Conservation (phyloP, 805 yeast species). For the Zygosaccharomyces bisporus region DNA sequence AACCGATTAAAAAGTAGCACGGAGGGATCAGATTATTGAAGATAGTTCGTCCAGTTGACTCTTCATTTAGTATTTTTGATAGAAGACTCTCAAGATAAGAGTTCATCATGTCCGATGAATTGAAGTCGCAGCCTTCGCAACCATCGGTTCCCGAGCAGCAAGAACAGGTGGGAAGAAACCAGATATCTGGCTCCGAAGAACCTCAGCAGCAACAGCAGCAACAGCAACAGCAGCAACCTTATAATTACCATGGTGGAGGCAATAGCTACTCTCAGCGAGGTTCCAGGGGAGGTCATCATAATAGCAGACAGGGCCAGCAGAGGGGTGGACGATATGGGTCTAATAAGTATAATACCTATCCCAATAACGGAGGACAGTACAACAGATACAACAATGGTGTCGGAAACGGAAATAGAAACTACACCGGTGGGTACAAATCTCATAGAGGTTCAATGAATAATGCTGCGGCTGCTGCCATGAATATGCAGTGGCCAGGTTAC, state of each 20-base stretch:
- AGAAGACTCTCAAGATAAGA: slow-evolving; percentile 5
- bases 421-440: slow-evolving; percentile 15
- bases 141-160: slow-evolving; percentile 10
- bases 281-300: slow-evolving; percentile 10
- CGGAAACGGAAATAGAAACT: slow-evolving; percentile 11
- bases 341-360: slow-evolving; percentile 14
- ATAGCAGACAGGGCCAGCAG: slow-evolving; percentile 13
- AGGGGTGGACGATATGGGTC: slow-evolving; percentile 16
- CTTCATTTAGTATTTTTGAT: slow-evolving; percentile 2
- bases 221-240: slow-evolving; percentile 11
- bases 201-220: slow-evolving; percentile 9
- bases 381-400: slow-evolving; percentile 16
- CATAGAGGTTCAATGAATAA: slow-evolving; percentile 15
- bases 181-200: slow-evolving; percentile 4
- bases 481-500: slow-evolving; percentile 29
- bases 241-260: slow-evolving; percentile 7
- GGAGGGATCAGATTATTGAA: neutral
- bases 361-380: slow-evolving; percentile 11
- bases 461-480: slow-evolving; percentile 16
- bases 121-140: slow-evolving; percentile 11
- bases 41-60: slow-evolving; percentile 1
- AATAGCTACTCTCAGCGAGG: slow-evolving; percentile 14
- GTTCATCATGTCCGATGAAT: slow-evolving; percentile 14
- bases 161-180: slow-evolving; percentile 4
- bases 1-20: neutral